A percentile compares a stretch with the other conserved stretches of the same genome.
phyloP scores from a whole-genome alignment of 192 early-diverging fungal species.

The Entomortierella chlamydospora region DNA sequence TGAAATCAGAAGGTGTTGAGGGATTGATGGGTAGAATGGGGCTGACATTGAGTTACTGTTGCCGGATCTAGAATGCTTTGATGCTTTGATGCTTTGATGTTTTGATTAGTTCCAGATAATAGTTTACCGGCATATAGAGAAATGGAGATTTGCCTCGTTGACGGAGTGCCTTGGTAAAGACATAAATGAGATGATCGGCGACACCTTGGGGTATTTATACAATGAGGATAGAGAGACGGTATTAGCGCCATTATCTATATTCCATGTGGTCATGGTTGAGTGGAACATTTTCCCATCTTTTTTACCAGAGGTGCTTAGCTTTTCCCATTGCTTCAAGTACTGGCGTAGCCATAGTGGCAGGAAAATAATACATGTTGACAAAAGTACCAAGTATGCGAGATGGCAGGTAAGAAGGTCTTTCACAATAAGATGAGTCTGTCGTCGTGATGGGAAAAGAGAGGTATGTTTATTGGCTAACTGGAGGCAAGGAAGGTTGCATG shows the following conservation, averaged over 20 bases:
- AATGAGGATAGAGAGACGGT: not conserved
- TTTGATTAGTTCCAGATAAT: not conserved
- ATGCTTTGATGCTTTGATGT: not conserved
- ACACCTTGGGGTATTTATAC: conserved; percentile 44
- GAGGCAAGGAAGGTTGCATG: too few species aligned
- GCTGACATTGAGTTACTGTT: conserved; percentile 18
- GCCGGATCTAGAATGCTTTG: conserved; percentile 26
- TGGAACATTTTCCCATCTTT: not conserved
- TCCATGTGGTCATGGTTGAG: too few species aligned
- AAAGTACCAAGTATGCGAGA: not conserved
- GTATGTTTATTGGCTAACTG: too few species aligned
- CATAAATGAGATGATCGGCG: conserved; percentile 26
- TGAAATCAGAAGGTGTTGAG: conserved; percentile 24
- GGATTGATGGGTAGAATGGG: conserved; percentile 30
- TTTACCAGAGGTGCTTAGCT: conserved; percentile 36
- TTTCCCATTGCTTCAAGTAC: conserved; percentile 39
- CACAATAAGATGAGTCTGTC: too few species aligned
- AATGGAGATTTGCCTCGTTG: conserved; percentile 33
- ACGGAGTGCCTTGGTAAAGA: conserved; percentile 24
- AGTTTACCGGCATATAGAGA: too few species aligned
- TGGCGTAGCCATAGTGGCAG: conserved; percentile 46
- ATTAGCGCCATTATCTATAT: too few species aligned
- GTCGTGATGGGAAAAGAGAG: too few species aligned
- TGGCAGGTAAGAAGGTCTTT: not conserved
- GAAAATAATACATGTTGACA: conserved; percentile 25